Conservation (phyloP, 2,329 filamentous ascomycete species). For the Trichoderma asperellum region DNA sequence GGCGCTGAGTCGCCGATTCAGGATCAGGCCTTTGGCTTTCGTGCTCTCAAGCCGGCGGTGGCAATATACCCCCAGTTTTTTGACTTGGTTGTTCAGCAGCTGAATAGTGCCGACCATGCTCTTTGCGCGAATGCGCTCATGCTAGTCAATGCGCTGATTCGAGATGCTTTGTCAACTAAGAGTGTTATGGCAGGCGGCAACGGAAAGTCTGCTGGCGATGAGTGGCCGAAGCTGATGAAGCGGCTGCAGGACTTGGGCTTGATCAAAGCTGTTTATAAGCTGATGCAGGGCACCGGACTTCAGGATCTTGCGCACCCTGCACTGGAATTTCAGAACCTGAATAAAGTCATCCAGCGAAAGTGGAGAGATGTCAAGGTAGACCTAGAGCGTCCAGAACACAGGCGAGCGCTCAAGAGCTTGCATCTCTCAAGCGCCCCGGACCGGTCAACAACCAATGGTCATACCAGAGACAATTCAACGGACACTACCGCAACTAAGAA, state of each 20-base stretch:
- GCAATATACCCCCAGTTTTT: slow-evolving; percentile 92
- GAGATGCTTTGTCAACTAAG: slow-evolving; percentile 83
- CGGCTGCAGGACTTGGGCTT: slow-evolving; percentile 88
- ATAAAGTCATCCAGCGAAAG: slow-evolving; percentile 82
- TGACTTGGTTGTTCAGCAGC: slow-evolving; percentile 86
- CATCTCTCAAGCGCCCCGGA: slow-evolving; percentile 81
- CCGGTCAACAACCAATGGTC: slow-evolving; percentile 44
- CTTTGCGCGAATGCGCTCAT: slow-evolving; percentile 94
- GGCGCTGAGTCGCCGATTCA: slow-evolving; percentile 42
- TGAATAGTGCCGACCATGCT: slow-evolving; percentile 92
- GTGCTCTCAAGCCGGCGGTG: slow-evolving; percentile 88
- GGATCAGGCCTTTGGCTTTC: slow-evolving; percentile 76
- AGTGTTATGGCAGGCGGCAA: slow-evolving; percentile 48
- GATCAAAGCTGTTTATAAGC: slow-evolving; percentile 85
- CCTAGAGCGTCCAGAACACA: slow-evolving; percentile 83
- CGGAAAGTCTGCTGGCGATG: slow-evolving; percentile 54
- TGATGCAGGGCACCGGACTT: slow-evolving; percentile 93
- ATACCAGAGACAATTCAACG: slow-evolving; percentile 44
- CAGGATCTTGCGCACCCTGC: slow-evolving; percentile 89
- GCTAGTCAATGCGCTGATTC: slow-evolving; percentile 91
- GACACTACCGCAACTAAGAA: slow-evolving; percentile 51
- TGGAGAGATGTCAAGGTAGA: slow-evolving; percentile 88
- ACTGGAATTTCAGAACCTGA: slow-evolving; percentile 89
- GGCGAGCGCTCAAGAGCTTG: slow-evolving; percentile 81
- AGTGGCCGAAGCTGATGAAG: slow-evolving; percentile 97